A percentile compares a stretch with the other conserved stretches of the same genome.
Conservation (phyloP, 495 filamentous ascomycete species). For the Xylaria nigripes region DNA sequence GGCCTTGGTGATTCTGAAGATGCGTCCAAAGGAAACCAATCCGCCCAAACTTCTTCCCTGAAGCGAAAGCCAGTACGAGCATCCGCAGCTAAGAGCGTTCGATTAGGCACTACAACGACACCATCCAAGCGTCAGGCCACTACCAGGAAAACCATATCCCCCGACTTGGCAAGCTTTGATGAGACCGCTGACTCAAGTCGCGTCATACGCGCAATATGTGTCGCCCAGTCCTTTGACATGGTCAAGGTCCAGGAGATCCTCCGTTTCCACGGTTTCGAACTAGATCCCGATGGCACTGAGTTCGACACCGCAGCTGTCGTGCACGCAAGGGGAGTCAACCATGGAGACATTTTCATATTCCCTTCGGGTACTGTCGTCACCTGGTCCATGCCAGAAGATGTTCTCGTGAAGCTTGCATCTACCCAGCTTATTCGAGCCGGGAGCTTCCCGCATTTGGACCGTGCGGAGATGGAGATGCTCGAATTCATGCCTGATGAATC, state of each 20-base stretch:
- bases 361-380: constrained; percentile 91
- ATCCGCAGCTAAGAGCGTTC: constrained; percentile 35
- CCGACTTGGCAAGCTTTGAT: neutral
- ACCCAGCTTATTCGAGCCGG: constrained; percentile 67
- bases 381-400: constrained; percentile 71
- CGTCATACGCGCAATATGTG: constrained; percentile 72
- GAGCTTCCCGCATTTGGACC: constrained; percentile 58
- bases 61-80: constrained; percentile 35
- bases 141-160: constrained; percentile 3
- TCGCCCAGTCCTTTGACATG: constrained; percentile 82
- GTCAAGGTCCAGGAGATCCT: constrained; percentile 61
- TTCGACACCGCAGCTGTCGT: constrained; percentile 54
- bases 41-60: constrained; percentile 12
- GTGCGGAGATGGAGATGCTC: constrained; percentile 77
- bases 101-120: constrained; percentile 20
- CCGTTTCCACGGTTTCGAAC: constrained; percentile 58
- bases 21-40: constrained; percentile 1
- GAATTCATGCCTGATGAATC: constrained; percentile 73
- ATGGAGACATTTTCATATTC: constrained; percentile 91
- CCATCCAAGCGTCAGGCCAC: constrained; percentile 4
- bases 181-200: constrained; percentile 30
- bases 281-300: constrained; percentile 51
- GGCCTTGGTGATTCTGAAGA: constrained; percentile 5
- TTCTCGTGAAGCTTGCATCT: constrained; percentile 64
- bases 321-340: constrained; percentile 45